These are phyloP conservation scores for Torulaspora pretoriensis DNA, from an alignment of 1,139 yeast genomes.

Conservation along the genomic window DNA sequence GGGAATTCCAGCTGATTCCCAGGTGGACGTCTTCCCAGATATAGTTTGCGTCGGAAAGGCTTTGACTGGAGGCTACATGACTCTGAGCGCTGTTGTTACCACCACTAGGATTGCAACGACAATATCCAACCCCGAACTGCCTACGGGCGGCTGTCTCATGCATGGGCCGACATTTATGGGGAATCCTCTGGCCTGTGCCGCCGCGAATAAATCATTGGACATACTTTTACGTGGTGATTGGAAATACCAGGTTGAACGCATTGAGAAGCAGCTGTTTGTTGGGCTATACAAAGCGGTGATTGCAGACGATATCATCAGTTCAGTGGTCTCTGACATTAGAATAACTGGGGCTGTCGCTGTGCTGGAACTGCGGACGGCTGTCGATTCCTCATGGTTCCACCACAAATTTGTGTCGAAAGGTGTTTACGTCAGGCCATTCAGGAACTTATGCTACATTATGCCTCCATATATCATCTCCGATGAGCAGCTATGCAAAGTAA, in stretches of 20 bases:
- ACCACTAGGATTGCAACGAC: constrained; percentile 22
- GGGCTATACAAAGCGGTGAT: constrained; percentile 23
- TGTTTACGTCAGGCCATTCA: constrained; percentile 34
- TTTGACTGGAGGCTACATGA: constrained; percentile 36
- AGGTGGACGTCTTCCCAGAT: constrained; percentile 34
- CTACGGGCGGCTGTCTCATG: constrained; percentile 26
- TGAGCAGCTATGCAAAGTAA: constrained; percentile 18
- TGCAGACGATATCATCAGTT: constrained; percentile 15
- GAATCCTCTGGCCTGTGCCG: constrained; percentile 38
- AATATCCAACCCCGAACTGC: constrained; percentile 15
- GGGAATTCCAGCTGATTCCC: constrained; percentile 12
- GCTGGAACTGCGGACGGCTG: constrained; percentile 27
- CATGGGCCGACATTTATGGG: constrained; percentile 42
- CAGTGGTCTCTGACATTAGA: constrained; percentile 26
- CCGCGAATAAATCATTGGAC: constrained; percentile 35
- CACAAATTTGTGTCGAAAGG: constrained; percentile 23
- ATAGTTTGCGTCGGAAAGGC: constrained; percentile 36
- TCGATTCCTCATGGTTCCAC: constrained; percentile 28
- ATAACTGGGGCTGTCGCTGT: constrained; percentile 36
- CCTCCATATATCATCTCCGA: constrained; percentile 32
- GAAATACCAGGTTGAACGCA: constrained; percentile 22
- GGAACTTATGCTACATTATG: constrained; percentile 31
- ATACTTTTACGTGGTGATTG: constrained; percentile 30
- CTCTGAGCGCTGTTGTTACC: constrained; percentile 34
- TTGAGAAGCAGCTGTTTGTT: constrained; percentile 25